These are phyloP conservation scores for Abrus pulchellus DNA, from an alignment of 306 rosid species.

Conservation along the genomic window DNA sequence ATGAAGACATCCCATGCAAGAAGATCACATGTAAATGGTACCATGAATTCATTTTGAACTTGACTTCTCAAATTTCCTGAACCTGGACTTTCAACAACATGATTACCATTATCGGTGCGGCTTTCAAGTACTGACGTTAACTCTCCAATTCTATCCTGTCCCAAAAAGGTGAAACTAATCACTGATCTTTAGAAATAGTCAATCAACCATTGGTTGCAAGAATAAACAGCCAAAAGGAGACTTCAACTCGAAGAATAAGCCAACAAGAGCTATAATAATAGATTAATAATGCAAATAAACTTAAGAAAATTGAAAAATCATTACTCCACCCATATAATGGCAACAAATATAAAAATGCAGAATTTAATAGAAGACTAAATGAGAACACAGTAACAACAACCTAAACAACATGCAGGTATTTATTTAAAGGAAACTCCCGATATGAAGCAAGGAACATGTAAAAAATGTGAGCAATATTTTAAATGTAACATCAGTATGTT, in stretches of 20 bases:
- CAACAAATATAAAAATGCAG: not conserved
- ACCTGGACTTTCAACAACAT: slow-evolving; percentile 61
- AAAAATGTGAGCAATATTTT: not conserved
- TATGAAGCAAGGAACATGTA: slow-evolving; percentile 28
- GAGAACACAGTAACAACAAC: not conserved
- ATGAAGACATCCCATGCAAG: slow-evolving; percentile 29
- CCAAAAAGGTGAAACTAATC: slow-evolving; percentile 18
- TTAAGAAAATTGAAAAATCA: slow-evolving; percentile 17
- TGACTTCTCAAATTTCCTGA: slow-evolving; percentile 58
- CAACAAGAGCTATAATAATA: slow-evolving; percentile 10
- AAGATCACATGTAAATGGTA: slow-evolving; percentile 58
- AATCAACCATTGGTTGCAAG: slow-evolving; percentile 16
- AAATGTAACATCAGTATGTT: slow-evolving; percentile 28
- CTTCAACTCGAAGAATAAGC: slow-evolving; percentile 25
- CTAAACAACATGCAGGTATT: not conserved
- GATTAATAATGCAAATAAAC: slow-evolving; percentile 24
- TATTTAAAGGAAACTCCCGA: slow-evolving; percentile 8
- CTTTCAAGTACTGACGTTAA: slow-evolving; percentile 57
- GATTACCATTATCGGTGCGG: slow-evolving; percentile 62
- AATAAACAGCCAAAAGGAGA: slow-evolving; percentile 14
- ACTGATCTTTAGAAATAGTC: slow-evolving; percentile 33
- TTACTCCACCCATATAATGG: not conserved
- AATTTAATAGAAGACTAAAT: slow-evolving; percentile 2
- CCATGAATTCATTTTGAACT: slow-evolving; percentile 62
- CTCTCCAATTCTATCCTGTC: slow-evolving; percentile 84